A percentile compares a stretch with the other conserved stretches of the same genome.
phyloP scores from a whole-genome alignment of 208 protist species.

The Vickermania ingenoplastis region DNA sequence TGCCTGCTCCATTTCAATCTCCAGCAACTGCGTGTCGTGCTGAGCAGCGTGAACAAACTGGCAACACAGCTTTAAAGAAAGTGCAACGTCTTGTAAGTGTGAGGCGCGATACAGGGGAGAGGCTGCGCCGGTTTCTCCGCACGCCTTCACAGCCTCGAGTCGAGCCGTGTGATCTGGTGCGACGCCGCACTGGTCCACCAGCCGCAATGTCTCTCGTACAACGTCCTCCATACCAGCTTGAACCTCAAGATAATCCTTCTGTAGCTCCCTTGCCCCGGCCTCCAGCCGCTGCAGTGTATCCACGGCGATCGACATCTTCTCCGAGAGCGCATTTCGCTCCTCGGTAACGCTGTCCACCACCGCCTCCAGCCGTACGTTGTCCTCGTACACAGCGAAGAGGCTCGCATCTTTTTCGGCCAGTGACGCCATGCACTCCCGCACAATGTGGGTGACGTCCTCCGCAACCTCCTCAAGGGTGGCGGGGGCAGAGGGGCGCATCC shows the following conservation, averaged over 20 bases:
- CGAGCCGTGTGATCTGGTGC: too few relatives aligned
- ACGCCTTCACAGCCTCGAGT: too few relatives aligned
- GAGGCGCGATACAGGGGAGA: too few relatives aligned
- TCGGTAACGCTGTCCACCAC: neutral
- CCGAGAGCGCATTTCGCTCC: neutral
- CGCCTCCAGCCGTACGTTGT: conserved; percentile 14
- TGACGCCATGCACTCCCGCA: conserved; percentile 18
- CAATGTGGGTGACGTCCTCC: conserved; percentile 19
- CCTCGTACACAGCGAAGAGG: conserved; percentile 19
- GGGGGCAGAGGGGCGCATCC: too few relatives aligned
- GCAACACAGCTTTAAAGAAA: too few relatives aligned
- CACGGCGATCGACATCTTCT: neutral
- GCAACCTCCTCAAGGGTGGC: neutral
- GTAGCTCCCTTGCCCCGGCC: neutral
- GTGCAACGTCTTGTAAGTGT: too few relatives aligned
- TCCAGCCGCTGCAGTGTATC: neutral
- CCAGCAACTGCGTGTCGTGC: neutral
- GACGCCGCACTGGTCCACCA: too few relatives aligned
- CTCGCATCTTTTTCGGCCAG: conserved; percentile 26
- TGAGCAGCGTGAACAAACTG: neutral
- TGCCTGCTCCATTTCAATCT: neutral
- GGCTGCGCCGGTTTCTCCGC: too few relatives aligned
- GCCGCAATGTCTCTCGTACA: too few relatives aligned
- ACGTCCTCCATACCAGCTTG: too few relatives aligned
- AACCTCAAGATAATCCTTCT: neutral